Percentiles rank a stretch among this genome's conserved stretches.
Conservation (phyloP, 2,329 filamentous ascomycete genomes). For the Rugonectria rugulosa region DNA sequence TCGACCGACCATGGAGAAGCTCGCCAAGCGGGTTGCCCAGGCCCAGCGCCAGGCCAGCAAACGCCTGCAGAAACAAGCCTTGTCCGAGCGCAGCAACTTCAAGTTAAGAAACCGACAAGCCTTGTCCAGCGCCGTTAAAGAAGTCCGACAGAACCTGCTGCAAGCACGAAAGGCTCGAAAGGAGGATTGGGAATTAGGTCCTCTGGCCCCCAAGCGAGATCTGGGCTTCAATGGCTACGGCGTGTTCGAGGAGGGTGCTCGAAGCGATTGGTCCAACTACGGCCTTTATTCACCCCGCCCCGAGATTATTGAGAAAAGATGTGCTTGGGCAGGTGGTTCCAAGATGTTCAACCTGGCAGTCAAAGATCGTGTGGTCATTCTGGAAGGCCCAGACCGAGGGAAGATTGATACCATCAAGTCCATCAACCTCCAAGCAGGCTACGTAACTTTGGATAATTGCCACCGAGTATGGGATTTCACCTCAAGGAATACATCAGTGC, state of each 20-base stretch:
- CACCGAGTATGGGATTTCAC: constrained; percentile 65
- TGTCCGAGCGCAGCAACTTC: constrained; percentile 41
- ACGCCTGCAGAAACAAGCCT: constrained; percentile 50
- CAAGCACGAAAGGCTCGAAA: constrained; percentile 61
- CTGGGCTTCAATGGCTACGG: constrained; percentile 70
- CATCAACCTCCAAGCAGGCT: constrained; percentile 62
- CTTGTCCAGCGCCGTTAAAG: constrained; percentile 40
- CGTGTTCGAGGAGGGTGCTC: constrained; percentile 51
- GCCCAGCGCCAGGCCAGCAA: constrained; percentile 70
- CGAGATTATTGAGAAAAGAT: constrained; percentile 51
- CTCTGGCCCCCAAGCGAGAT: constrained; percentile 79
- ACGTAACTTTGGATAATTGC: constrained; percentile 67
- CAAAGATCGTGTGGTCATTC: constrained; percentile 83
- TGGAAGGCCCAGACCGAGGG: constrained; percentile 80
- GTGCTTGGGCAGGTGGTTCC: constrained; percentile 63
- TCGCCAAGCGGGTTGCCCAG: constrained; percentile 70
- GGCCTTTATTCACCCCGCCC: constrained; percentile 40
- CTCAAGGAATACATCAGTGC: neutral
- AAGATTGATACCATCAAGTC: constrained; percentile 77
- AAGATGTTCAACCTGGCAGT: constrained; percentile 67
- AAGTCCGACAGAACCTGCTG: constrained; percentile 47
- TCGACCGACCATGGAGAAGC: constrained; percentile 68
- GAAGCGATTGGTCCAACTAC: constrained; percentile 46
- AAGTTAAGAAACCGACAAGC: constrained; percentile 43
- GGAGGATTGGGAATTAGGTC: constrained; percentile 82